Base-by-base conservation (phyloP, 192 early-diverging fungal genomes). In the Coemansia sp. region DNA sequence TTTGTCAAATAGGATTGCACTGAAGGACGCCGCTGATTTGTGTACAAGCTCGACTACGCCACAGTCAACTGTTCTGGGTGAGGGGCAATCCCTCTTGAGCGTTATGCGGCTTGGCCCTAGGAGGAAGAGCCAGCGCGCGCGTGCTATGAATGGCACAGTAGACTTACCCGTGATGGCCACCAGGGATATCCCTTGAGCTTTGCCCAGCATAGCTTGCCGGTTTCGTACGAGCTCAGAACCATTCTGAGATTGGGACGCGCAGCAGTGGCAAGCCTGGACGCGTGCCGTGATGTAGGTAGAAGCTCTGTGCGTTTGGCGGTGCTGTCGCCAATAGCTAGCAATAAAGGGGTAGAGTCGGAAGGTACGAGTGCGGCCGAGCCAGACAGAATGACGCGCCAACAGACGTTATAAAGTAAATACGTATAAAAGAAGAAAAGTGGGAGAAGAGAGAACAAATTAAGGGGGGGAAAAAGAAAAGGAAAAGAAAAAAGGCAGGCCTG, bases 131-230 rank as follows among this genome's bases (percentile, higher is more conserved):
- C n/a, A 54, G 27, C 35, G 24, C 22, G 27, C 35, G 24, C 22
- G 15, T 17, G 37, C 41, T 21, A 56, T 60, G 42, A 56, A 56
- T 56, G 29, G 56, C 56, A 42, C 56, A 36, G 24, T 42, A 15
- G 4, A 62, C 71, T 58, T 74, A 80, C 76, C 77, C 74, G 74
- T 41, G 80, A 76, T 4, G 80, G 80, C 80, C 80, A 82, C 80
- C 80, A 82, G 18, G 80, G 80, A 26, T 82, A 82, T 14, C 80
- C 80, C 52, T 82, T 77, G 37, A 82, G 70, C 56, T 82, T 82
- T 46, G 74, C 80, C 80, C 80, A 82, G 58, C 80, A 82, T 27
- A 82, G 43, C 34, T 74, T 82, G 50, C 74, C 80, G 0, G 80
- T 46, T 38, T 58, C 65, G 63, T 82, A 82, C 35, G 52, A 57